Conservation (phyloP, 1,284 basidiomycete species). For the Puccinia triticina region DNA sequence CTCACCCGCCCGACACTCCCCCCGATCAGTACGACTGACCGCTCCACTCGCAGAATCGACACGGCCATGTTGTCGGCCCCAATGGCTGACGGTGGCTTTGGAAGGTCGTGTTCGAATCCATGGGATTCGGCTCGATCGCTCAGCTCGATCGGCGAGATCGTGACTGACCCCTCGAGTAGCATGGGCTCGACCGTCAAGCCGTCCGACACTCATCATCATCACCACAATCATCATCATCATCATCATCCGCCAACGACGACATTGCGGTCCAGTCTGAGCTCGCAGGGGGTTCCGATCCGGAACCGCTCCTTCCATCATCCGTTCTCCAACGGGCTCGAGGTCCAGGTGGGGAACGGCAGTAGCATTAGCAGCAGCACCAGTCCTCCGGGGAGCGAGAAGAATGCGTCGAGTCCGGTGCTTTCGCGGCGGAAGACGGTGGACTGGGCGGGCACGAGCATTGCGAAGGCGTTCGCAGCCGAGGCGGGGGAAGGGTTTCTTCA, state of each 20-base stretch:
- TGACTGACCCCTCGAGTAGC: constrained; percentile 34
- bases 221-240: not conserved
- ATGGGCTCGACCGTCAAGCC: not conserved
- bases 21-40: constrained; percentile 47
- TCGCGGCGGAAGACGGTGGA: constrained; percentile 43
- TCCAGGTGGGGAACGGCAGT: not conserved
- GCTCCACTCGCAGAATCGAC: constrained; percentile 21
- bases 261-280: constrained; percentile 23
- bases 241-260: not conserved
- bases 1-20: constrained; percentile 39
- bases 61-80: constrained; percentile 45
- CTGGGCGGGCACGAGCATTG: constrained; percentile 19
- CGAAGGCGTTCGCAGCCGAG: not conserved
- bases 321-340: constrained; percentile 30
- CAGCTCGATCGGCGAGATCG: constrained; percentile 51
- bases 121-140: constrained; percentile 51
- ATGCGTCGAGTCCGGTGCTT: not conserved
- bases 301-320: constrained; percentile 33
- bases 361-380: not conserved
- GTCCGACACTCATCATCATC: not conserved
- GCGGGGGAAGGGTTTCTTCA: not conserved
- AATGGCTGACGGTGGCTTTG: constrained; percentile 34
- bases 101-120: constrained; percentile 38
- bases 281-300: constrained; percentile 18
- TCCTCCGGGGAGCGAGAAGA: constrained; percentile 2